Percentiles rank a stretch among this genome's conserved stretches.
phyloP scores from a whole-genome alignment of 495 filamentous ascomycete species.

The Lepraria neglecta region DNA sequence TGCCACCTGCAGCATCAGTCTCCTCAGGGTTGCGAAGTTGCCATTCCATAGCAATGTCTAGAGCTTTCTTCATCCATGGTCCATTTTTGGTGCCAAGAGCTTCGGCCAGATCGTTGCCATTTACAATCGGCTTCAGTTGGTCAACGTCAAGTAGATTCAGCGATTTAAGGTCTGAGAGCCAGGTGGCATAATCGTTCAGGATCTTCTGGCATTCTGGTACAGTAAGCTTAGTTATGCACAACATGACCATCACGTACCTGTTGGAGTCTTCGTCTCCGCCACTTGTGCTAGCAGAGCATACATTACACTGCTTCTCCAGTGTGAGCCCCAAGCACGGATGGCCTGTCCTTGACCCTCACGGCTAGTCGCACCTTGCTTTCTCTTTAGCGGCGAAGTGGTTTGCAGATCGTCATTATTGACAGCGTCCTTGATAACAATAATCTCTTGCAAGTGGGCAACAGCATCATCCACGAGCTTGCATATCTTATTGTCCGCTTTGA shows the following conservation, averaged over 20 bases:
- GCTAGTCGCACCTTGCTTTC: constrained; percentile 28
- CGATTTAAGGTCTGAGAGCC: constrained; percentile 42
- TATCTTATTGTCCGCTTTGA: constrained; percentile 70
- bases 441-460: constrained; percentile 50
- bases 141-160: constrained; percentile 39
- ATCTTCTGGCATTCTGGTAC: constrained; percentile 27
- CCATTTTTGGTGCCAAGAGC: constrained; percentile 58
- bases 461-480: constrained; percentile 58
- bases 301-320: constrained; percentile 72
- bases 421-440: constrained; percentile 52
- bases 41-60: constrained; percentile 71
- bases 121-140: constrained; percentile 53
- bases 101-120: constrained; percentile 58
- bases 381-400: constrained; percentile 35
- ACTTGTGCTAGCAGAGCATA: constrained; percentile 64
- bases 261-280: constrained; percentile 32
- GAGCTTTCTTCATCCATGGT: constrained; percentile 68
- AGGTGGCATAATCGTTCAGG: constrained; percentile 39
- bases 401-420: constrained; percentile 35
- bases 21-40: constrained; percentile 72
- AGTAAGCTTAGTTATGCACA: not conserved
- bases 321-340: constrained; percentile 67
- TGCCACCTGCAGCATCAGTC: constrained; percentile 51
- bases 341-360: constrained; percentile 62
- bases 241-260: constrained; percentile 1